Conservation (phyloP, 306 rosid species). For the Astragalus glycyphyllos region DNA sequence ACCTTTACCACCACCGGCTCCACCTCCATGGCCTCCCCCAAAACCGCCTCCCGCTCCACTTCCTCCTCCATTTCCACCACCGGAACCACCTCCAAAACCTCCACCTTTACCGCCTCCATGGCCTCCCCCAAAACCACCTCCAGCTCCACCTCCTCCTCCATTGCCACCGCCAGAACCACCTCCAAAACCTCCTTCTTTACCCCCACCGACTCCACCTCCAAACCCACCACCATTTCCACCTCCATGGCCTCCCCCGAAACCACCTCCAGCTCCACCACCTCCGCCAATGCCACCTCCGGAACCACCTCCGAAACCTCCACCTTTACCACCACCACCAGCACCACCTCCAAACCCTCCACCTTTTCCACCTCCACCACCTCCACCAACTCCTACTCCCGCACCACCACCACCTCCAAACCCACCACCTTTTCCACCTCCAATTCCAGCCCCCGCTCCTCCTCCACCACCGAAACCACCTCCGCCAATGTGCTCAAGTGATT, state of each 20-base stretch:
- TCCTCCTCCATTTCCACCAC: neutral
- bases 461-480: constrained; percentile 18
- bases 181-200: neutral
- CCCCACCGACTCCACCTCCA: neutral
- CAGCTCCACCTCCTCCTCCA: neutral
- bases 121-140: neutral
- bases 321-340: neutral
- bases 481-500: constrained; percentile 3
- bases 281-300: neutral
- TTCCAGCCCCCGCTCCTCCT: constrained; percentile 6
- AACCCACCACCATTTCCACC: neutral
- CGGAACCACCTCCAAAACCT: neutral
- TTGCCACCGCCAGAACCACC: constrained; percentile 5
- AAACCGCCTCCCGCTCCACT: constrained; percentile 3
- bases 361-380: neutral
- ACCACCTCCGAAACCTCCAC: constrained; percentile 26
- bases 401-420: constrained; percentile 18
- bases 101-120: neutral
- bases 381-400: neutral
- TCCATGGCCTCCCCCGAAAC: neutral
- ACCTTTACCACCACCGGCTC: neutral
- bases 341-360: constrained; percentile 33
- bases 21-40: constrained; percentile 24
- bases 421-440: neutral
- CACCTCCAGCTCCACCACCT: neutral